These are phyloP conservation scores for Neonectria hederae DNA, from an alignment of 2,329 filamentous ascomycete genomes.

Conservation along the genomic window DNA sequence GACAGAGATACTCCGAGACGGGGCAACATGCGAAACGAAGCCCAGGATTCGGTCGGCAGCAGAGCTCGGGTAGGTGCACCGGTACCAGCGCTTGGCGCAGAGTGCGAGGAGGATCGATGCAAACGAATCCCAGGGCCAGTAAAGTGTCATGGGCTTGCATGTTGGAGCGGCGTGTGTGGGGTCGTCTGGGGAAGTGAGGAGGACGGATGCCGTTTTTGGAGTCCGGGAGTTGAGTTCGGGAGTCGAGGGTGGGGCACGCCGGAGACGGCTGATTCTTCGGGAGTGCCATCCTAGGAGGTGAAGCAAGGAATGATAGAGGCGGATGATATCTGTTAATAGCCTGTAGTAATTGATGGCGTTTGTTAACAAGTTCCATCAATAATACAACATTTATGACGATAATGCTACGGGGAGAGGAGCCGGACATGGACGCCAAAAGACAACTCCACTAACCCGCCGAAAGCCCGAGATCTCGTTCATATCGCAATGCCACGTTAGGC, in stretches of 20 bases:
- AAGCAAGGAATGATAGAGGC: slow-evolving; percentile 5
- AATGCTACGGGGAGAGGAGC: neutral
- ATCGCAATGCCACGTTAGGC: slow-evolving; percentile 1
- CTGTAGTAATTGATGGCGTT: neutral
- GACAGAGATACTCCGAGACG: slow-evolving; percentile 1
- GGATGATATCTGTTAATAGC: slow-evolving; percentile 7
- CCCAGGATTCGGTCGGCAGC: slow-evolving; percentile 9
- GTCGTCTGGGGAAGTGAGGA: slow-evolving; percentile 41
- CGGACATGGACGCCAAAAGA: neutral
- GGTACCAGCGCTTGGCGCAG: slow-evolving; percentile 3
- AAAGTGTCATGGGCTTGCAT: slow-evolving; percentile 33
- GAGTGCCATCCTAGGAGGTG: slow-evolving; percentile 5
- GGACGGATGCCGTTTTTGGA: slow-evolving; percentile 39
- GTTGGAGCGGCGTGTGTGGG: slow-evolving; percentile 33
- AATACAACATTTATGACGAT: neutral
- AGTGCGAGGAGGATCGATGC: slow-evolving; percentile 17
- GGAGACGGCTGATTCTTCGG: slow-evolving; percentile 42
- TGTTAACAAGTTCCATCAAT: slow-evolving; percentile 2
- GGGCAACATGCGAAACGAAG: neutral
- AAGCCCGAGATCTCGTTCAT: slow-evolving; percentile 13
- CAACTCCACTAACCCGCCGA: slow-evolving; percentile 17
- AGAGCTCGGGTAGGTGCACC: slow-evolving; percentile 2
- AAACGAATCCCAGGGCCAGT: slow-evolving; percentile 21
- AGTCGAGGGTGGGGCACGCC: slow-evolving; percentile 30
- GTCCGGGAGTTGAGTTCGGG: slow-evolving; percentile 43